phyloP scores from a whole-genome alignment of 2,329 filamentous ascomycete species.

The Coniochaeta sp. region DNA sequence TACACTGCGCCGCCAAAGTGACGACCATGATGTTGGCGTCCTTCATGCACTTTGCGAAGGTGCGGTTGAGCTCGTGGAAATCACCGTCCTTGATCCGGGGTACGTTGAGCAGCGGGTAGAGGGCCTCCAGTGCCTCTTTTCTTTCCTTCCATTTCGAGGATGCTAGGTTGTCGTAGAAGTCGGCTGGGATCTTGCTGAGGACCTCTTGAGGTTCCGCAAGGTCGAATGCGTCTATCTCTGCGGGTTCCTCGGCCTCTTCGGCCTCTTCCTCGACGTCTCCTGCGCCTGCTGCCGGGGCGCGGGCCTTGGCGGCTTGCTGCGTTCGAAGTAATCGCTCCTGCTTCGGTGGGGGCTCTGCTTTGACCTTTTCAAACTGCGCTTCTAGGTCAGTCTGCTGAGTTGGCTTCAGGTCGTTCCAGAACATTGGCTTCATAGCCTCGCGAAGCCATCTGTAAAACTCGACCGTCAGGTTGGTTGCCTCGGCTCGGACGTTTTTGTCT shows the following conservation, averaged over 20 bases:
- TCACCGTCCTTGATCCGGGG: conserved; percentile 87
- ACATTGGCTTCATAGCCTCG: conserved; percentile 96
- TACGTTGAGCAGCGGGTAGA: conserved; percentile 70
- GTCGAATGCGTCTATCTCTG: conserved; percentile 73
- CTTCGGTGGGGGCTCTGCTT: conserved; percentile 78
- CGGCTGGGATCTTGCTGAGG: conserved; percentile 68
- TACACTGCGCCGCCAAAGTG: conserved; percentile 85
- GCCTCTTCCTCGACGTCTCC: conserved; percentile 42
- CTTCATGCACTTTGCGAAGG: conserved; percentile 94
- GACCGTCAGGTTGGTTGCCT: conserved; percentile 83
- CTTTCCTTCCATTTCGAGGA: conserved; percentile 98
- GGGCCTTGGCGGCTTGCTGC: conserved; percentile 76
- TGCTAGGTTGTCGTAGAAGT: conserved; percentile 74
- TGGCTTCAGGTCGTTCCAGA: conserved; percentile 91
- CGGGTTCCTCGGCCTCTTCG: conserved; percentile 57
- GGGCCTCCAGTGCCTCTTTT: conserved; percentile 84
- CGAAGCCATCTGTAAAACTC: conserved; percentile 96
- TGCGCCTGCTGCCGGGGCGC: conserved; percentile 53
- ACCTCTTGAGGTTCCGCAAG: conserved; percentile 85
- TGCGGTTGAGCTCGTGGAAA: conserved; percentile 76
- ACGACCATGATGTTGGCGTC: conserved; percentile 96
- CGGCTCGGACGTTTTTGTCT: conserved; percentile 95
- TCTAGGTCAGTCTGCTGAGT: conserved; percentile 94
- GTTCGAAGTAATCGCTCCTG: conserved; percentile 83
- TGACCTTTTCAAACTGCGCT: conserved; percentile 87